Percentiles rank a stretch among this genome's conserved stretches.
phyloP scores from a whole-genome alignment of 2,329 filamentous ascomycete species.

The Botrytis sinoallii region DNA sequence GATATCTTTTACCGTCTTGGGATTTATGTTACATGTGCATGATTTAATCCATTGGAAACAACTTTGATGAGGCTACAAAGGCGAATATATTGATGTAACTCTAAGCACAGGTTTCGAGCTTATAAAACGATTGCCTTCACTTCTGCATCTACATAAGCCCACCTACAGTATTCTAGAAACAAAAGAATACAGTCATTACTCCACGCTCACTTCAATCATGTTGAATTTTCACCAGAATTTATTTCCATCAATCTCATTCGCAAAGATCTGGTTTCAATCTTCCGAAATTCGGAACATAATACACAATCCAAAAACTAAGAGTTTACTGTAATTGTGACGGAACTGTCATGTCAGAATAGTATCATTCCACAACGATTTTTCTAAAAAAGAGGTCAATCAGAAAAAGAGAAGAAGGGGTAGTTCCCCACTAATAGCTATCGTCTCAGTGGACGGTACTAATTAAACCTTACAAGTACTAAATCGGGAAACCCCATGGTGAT shows the following conservation, averaged over 20 bases:
- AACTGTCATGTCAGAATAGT: not conserved
- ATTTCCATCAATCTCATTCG: not conserved
- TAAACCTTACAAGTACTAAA: too few species aligned
- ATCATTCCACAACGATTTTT: not conserved
- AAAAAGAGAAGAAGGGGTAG: not conserved
- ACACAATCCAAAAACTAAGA: accelerated
- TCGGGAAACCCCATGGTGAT: not conserved
- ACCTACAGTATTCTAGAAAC: not conserved
- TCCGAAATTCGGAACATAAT: not conserved
- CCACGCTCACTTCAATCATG: not conserved
- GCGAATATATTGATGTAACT: too few species aligned
- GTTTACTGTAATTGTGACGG: accelerated
- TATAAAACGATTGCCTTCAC: too few species aligned
- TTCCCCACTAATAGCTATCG: not conserved
- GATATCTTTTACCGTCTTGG: not conserved
- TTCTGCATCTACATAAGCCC: not conserved
- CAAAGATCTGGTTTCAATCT: not conserved
- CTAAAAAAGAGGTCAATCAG: not conserved
- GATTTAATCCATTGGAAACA: accelerated
- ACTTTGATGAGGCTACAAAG: not conserved
- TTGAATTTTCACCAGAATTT: not conserved
- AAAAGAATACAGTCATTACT: not conserved
- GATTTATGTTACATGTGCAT: not conserved
- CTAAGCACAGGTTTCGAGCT: not conserved
- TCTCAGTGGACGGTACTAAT: not conserved